Conservation (phyloP, 176 grass and related monocot genomes). For the Cenchrus purpureus region DNA sequence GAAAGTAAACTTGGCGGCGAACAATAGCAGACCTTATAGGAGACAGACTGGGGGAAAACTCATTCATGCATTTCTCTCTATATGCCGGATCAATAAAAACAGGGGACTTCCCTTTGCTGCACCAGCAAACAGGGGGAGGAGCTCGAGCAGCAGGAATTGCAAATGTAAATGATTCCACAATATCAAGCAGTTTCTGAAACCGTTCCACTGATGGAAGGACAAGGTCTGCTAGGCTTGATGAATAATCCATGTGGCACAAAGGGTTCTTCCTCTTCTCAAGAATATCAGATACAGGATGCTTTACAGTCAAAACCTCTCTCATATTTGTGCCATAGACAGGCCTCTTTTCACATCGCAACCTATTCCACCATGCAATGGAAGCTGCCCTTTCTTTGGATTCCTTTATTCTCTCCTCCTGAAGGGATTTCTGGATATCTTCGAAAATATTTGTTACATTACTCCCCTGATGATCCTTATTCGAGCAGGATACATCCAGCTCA, state of each 20-base stretch:
- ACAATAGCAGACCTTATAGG: slow-evolving; percentile 87
- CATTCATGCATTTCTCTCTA: slow-evolving; percentile 61
- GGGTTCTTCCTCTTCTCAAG: slow-evolving; percentile 78
- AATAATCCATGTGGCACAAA: slow-evolving; percentile 80
- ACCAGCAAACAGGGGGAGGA: slow-evolving; percentile 77
- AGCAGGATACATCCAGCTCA: slow-evolving; percentile 34
- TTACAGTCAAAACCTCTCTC: slow-evolving; percentile 75
- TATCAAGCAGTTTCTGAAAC: slow-evolving; percentile 80
- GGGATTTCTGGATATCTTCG: slow-evolving; percentile 82
- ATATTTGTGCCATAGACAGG: slow-evolving; percentile 85
- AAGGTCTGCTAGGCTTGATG: slow-evolving; percentile 76
- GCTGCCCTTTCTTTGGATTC: slow-evolving; percentile 75
- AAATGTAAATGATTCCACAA: slow-evolving; percentile 95
- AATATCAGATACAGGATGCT: slow-evolving; percentile 73
- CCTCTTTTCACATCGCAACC: slow-evolving; percentile 74
- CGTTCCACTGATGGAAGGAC: slow-evolving; percentile 76
- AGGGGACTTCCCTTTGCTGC: slow-evolving; percentile 74
- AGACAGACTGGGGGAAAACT: slow-evolving; percentile 67
- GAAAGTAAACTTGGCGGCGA: slow-evolving; percentile 95
- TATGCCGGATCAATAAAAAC: slow-evolving; percentile 71
- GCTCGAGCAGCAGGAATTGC: slow-evolving; percentile 92
- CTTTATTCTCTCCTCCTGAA: slow-evolving; percentile 85
- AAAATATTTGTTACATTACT: slow-evolving; percentile 73
- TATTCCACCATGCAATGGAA: slow-evolving; percentile 97
- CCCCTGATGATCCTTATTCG: slow-evolving; percentile 46